A percentile compares a stretch with the other conserved stretches of the same genome.
Evolutionary conservation across 2,329 filamentous ascomycete genomes (phyloP).

Genomic region (Simplicillium aogashimaense): DNA sequence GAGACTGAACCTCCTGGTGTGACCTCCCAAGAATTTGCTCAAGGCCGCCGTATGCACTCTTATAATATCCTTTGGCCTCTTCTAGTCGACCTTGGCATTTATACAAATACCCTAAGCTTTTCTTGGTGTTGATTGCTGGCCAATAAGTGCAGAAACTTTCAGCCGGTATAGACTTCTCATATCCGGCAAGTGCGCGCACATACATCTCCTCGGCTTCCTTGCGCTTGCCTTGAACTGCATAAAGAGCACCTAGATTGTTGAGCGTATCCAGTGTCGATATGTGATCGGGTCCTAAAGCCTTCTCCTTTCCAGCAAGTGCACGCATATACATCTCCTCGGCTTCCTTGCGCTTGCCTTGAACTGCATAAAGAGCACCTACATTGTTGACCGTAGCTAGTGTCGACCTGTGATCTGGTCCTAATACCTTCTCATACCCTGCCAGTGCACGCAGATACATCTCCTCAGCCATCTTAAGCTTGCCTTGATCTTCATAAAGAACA

Average conservation of each 20-base stretch:
- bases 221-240: no score
- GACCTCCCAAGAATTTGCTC: no score
- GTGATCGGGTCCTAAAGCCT: no score
- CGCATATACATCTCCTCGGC: no score
- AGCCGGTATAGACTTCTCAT: conserved; percentile 10
- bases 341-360: not conserved
- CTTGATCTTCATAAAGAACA: conserved; percentile 11
- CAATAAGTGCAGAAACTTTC: conserved; percentile 9
- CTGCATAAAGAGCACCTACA: conserved; percentile 12
- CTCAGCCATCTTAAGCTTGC: conserved; percentile 6
- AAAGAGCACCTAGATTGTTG: no score
- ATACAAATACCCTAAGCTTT: conserved; percentile 12
- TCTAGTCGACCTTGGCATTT: conserved; percentile 8
- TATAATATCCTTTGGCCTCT: conserved; percentile 4
- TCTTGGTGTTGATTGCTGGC: conserved; percentile 7
- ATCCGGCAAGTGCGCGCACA: conserved; percentile 1
- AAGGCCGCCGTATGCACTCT: not conserved
- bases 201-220: no score
- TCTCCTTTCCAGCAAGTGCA: no score
- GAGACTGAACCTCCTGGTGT: no score
- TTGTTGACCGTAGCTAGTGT: not conserved
- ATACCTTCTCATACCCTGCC: conserved; percentile 10
- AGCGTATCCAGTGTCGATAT: no score
- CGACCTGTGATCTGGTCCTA: conserved; percentile 5
- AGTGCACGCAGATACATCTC: conserved; percentile 6